A percentile compares a stretch with the other conserved stretches of the same genome.
These are phyloP conservation scores for Margaritispora aquatica DNA, from an alignment of 495 filamentous ascomycete species.

Conservation along the genomic window DNA sequence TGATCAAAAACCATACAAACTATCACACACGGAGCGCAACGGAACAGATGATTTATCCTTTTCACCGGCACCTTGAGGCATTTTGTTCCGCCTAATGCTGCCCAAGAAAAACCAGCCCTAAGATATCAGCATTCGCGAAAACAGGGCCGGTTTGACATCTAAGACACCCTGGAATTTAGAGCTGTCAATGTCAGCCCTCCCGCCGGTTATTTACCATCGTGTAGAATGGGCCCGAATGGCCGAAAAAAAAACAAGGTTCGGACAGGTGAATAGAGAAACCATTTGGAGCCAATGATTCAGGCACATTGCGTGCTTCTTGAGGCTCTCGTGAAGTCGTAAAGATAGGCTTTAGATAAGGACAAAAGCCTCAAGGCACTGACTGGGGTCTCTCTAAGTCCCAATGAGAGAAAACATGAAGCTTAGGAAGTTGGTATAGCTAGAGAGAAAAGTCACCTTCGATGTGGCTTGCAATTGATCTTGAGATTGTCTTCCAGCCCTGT, in stretches of 20 bases:
- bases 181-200: background rate
- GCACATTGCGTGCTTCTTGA: slow-evolving; percentile 6
- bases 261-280: background rate
- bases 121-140: background rate
- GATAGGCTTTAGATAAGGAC: too few species aligned
- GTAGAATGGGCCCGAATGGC: slow-evolving; percentile 5
- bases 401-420: too few species aligned
- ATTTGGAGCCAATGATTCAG: slow-evolving; percentile 5
- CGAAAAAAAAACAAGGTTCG: background rate
- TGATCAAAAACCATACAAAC: too few species aligned
- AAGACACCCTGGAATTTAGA: background rate
- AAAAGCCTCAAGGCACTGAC: too few species aligned
- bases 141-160: background rate
- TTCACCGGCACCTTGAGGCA: background rate
- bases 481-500: background rate
- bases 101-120: background rate
- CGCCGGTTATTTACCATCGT: background rate
- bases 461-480: background rate
- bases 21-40: background rate
- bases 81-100: slow-evolving; percentile 1
- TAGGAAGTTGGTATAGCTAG: too few species aligned
- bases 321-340: background rate
- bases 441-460: too few species aligned
- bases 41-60: background rate
- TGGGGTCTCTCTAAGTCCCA: too few species aligned